Evolutionary conservation across 805 yeast genomes (phyloP).

Genomic region (Ogataea pignaliae): DNA sequence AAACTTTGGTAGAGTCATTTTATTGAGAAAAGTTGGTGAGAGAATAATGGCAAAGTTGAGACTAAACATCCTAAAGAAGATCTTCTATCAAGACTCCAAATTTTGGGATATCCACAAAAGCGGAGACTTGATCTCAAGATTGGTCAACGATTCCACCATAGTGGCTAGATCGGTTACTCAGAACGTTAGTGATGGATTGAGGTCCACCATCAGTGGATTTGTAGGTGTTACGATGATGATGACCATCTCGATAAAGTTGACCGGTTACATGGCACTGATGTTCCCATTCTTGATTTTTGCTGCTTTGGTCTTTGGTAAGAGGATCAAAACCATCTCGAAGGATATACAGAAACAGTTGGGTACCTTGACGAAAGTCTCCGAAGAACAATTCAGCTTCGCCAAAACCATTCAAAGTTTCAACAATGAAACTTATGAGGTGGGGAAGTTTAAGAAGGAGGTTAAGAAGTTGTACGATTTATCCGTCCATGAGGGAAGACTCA

Average conservation of each 20-base stretch:
- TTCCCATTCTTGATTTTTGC: slow-evolving; percentile 81
- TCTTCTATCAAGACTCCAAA: slow-evolving; percentile 81
- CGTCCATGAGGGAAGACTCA: slow-evolving; percentile 70
- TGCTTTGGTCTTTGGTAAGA: slow-evolving; percentile 78
- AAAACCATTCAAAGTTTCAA: slow-evolving; percentile 88
- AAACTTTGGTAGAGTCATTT: slow-evolving; percentile 73
- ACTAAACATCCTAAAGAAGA: slow-evolving; percentile 67
- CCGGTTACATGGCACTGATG: slow-evolving; percentile 72
- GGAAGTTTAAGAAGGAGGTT: slow-evolving; percentile 68
- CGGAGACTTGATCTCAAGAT: slow-evolving; percentile 86
- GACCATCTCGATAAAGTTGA: slow-evolving; percentile 75
- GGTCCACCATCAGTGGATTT: slow-evolving; percentile 75
- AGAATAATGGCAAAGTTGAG: slow-evolving; percentile 80
- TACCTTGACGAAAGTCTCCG: slow-evolving; percentile 80
- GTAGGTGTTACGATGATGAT: slow-evolving; percentile 93
- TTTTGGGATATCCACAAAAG: slow-evolving; percentile 86
- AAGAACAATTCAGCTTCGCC: slow-evolving; percentile 82
- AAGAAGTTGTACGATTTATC: slow-evolving; percentile 62
- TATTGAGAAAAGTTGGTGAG: slow-evolving; percentile 80
- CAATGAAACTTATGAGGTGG: slow-evolving; percentile 75
- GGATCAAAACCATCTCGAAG: slow-evolving; percentile 68
- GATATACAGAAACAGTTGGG: slow-evolving; percentile 83
- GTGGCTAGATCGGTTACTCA: slow-evolving; percentile 84
- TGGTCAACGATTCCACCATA: slow-evolving; percentile 84
- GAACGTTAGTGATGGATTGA: slow-evolving; percentile 86